Conservation (phyloP, 1,139 yeast species). For the Nakaseomyces nivariensis region DNA sequence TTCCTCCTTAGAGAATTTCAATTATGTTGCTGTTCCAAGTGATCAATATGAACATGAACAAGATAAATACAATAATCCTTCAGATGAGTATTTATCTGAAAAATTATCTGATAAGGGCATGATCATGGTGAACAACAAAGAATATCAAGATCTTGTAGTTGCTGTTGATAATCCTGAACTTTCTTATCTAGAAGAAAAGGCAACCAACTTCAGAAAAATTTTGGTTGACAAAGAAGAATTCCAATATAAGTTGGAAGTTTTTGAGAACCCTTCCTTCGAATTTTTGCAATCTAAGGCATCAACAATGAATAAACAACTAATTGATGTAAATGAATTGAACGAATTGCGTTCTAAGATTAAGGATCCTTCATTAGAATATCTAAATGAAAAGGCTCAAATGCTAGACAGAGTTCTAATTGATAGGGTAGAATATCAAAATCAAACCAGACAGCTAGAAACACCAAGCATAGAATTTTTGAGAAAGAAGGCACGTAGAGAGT, state of each 20-base stretch:
- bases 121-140: slow-evolving; percentile 3
- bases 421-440: slow-evolving; percentile 1
- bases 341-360: background rate
- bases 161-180: slow-evolving; percentile 4
- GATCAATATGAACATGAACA: slow-evolving; percentile 17
- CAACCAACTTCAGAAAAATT: background rate
- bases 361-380: slow-evolving; percentile 12
- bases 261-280: slow-evolving; percentile 16
- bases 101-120: slow-evolving; percentile 2
- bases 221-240: slow-evolving; percentile 3
- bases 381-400: slow-evolving; percentile 17
- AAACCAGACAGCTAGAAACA: slow-evolving; percentile 2
- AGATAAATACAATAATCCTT: slow-evolving; percentile 2
- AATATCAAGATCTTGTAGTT: slow-evolving; percentile 5
- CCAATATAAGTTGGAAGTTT: slow-evolving; percentile 8
- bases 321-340: background rate
- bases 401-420: slow-evolving; percentile 4
- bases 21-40: slow-evolving; percentile 28
- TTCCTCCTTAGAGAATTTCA: slow-evolving; percentile 19
- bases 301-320: background rate
- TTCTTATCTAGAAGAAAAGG: slow-evolving; percentile 4
- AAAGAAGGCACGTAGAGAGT: slow-evolving; percentile 1
- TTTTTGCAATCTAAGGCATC: slow-evolving; percentile 3
- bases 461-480: slow-evolving; percentile 7
- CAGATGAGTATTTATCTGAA: slow-evolving; percentile 1